Percentiles rank a stretch among this genome's conserved stretches.
Evolutionary conservation across 495 filamentous ascomycete species (phyloP).

Genomic region (Penicillium riverlandense): DNA sequence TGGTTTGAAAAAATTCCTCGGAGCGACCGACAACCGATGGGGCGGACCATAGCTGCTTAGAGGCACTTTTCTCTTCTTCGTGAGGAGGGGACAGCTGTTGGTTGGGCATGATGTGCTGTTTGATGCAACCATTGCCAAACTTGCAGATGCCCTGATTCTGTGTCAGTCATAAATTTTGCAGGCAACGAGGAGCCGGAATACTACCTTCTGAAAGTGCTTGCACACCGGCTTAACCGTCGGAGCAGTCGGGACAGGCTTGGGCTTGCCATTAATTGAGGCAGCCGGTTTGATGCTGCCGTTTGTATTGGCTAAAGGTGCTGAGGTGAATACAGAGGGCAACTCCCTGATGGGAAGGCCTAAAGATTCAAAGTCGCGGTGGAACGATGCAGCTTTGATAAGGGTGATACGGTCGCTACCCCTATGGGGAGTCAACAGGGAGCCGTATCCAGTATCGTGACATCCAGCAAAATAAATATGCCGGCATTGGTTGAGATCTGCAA

Average conservation of each 20-base stretch:
- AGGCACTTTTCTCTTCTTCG: slow-evolving; percentile 6
- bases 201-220: slow-evolving; percentile 35
- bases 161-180: not conserved
- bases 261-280: slow-evolving; percentile 2
- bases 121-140: slow-evolving; percentile 31
- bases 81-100: slow-evolving; percentile 15
- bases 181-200: not conserved
- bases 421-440: slow-evolving; percentile 48
- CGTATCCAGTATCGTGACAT: slow-evolving; percentile 56
- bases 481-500: slow-evolving; percentile 53
- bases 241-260: not conserved
- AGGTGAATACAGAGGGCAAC: slow-evolving; percentile 38
- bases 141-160: slow-evolving; percentile 28
- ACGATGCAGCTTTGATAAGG: slow-evolving; percentile 39
- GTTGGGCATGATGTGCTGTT: slow-evolving; percentile 27
- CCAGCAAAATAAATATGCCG: slow-evolving; percentile 60
- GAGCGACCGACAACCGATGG: slow-evolving; percentile 13
- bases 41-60: slow-evolving; percentile 12
- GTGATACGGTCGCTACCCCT: slow-evolving; percentile 43
- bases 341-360: slow-evolving; percentile 36
- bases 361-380: slow-evolving; percentile 27
- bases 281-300: slow-evolving; percentile 4
- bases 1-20: slow-evolving; percentile 15
- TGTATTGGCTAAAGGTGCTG: slow-evolving; percentile 14
- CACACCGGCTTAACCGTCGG: slow-evolving; percentile 19